phyloP scores from a whole-genome alignment of 2,329 filamentous ascomycete genomes.

The Diaporthe helianthi region DNA sequence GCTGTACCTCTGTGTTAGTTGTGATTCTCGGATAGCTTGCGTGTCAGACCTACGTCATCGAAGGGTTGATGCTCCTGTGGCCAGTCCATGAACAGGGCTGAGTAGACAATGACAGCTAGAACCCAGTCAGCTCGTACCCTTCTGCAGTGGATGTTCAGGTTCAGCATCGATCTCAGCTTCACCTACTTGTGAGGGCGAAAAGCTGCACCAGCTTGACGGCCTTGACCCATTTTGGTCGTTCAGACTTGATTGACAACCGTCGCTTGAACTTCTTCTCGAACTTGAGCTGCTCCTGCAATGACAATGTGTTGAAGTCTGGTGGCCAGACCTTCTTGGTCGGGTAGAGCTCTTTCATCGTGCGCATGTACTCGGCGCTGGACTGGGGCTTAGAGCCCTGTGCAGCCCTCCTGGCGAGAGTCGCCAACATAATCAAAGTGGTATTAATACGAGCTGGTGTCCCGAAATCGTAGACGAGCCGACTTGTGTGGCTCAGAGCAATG shows the following conservation, averaged over 20 bases:
- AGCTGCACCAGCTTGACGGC: conserved; percentile 70
- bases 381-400: conserved; percentile 42
- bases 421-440: conserved; percentile 49
- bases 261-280: conserved; percentile 83
- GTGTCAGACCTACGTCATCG: conserved; percentile 49
- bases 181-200: conserved; percentile 62
- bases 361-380: conserved; percentile 36
- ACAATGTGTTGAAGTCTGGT: conserved; percentile 75
- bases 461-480: no score
- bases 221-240: conserved; percentile 70
- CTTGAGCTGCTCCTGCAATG: conserved; percentile 75
- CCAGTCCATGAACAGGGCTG: conserved; percentile 69
- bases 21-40: background rate
- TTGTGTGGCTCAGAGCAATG: background rate
- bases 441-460: no score
- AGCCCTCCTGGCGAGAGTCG: conserved; percentile 52
- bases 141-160: background rate
- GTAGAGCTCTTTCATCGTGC: conserved; percentile 57
- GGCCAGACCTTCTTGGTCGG: conserved; percentile 78
- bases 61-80: conserved; percentile 55
- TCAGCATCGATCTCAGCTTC: background rate
- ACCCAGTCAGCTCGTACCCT: background rate
- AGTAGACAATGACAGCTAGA: conserved; percentile 60
- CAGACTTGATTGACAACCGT: conserved; percentile 66
- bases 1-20: conserved; percentile 34